phyloP scores from a whole-genome alignment of 2,329 filamentous ascomycete species.

The Pyricularia sp. region DNA sequence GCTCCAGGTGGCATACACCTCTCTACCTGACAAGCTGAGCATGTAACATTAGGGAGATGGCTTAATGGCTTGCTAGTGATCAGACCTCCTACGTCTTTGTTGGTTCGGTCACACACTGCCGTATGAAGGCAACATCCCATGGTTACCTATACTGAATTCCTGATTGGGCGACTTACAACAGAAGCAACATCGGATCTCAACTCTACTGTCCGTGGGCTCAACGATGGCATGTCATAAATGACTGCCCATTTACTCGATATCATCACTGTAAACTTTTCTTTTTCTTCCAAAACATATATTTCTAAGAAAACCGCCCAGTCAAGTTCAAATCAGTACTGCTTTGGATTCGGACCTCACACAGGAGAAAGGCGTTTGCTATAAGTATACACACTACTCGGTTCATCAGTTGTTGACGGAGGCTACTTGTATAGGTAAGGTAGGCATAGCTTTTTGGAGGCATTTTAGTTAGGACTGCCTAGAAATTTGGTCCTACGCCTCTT shows the following conservation, averaged over 20 bases:
- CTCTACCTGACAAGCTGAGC: too few relatives aligned
- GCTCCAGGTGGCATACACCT: neutral
- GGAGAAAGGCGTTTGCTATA: neutral
- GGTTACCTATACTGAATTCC: neutral
- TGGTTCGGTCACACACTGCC: neutral
- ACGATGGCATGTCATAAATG: neutral
- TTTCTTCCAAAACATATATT: neutral
- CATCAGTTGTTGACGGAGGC: too few relatives aligned
- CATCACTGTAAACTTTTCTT: neutral
- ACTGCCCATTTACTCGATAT: neutral
- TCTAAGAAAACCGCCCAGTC: too few relatives aligned
- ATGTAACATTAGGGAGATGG: too few relatives aligned
- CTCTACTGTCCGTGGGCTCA: neutral
- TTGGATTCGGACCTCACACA: too few relatives aligned
- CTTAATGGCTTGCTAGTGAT: too few relatives aligned
- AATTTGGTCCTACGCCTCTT: too few relatives aligned
- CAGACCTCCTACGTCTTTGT: neutral
- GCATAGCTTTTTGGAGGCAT: too few relatives aligned
- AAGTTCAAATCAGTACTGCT: too few relatives aligned
- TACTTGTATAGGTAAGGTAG: too few relatives aligned
- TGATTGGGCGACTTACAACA: neutral
- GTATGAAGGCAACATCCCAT: too few relatives aligned
- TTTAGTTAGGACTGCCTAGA: too few relatives aligned
- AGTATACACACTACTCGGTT: neutral
- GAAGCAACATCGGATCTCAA: neutral